Evolutionary conservation across 129 eudicot genomes (phyloP), one percentile per base, ranked within the genome.

Genomic region (Flaveria linearis): DNA sequence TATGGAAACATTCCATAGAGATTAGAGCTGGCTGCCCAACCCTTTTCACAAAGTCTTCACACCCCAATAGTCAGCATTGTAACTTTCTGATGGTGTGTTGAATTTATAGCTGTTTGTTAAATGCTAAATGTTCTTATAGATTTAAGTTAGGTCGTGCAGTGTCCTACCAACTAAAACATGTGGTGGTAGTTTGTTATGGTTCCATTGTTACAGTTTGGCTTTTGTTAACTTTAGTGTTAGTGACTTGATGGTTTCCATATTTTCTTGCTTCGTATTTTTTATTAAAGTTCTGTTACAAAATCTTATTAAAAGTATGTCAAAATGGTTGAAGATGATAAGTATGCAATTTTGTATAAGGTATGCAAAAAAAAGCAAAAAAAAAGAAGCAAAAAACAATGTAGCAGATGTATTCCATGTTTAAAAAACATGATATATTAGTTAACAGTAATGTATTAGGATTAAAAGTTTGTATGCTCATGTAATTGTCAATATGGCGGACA

Each of bases 61-160:
- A 30, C 36, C 36, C 36, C 36, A 30, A 30, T 25, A 23, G 41
- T 60, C 11, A 60, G 12, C 39, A 60, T 11, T 16, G 9, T 3
- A 60, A 60, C 67, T 60, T 60, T 60, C 66, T 60, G 66, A 60
- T 25, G 11, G 14, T 66, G 51, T n/a, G 30, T 16, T n/a, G 3
- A 10, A 5, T n/a, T n/a, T 4, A 1, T 7, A 71, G 49, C 20
- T 52, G 30, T 70, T 49, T 69, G 10, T 69, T 39, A 14, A 6
- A 12, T 22, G 41, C 47, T 45, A 69, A 68, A 49, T 70, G 25
- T 49, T 69, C 9, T 22, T 16, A 51, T 3, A 33, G 12, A 46
- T 42, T 66, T 7, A 9, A 9, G 16, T 10, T 36, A 51, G n/a
- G 49, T 50, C 25, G 33, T n/a, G 20, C 10, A 49, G 47, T 50